Base-by-base conservation (phyloP, 2,329 filamentous ascomycete species). In the Mariannaea sp. region DNA sequence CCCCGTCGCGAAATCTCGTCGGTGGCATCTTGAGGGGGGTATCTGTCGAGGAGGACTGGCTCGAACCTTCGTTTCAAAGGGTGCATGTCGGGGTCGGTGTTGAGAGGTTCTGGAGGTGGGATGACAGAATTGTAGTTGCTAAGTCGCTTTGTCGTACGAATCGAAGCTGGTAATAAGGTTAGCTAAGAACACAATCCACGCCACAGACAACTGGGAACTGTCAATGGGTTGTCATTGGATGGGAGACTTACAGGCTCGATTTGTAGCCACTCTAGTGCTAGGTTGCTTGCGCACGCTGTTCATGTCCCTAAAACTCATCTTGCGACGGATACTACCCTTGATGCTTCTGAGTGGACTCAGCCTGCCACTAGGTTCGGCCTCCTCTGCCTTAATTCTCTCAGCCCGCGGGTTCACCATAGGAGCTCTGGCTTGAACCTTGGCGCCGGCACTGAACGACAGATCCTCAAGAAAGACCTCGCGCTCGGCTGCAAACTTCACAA, bases 61-160 rank as follows among this genome's bases (percentile, higher is more conserved):
- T 99, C 94, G 70, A 97, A 97, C 53, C 90, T 87, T 58, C 93
- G 85, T 75, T 94, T 93, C 55, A 99, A 79, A 19, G 94, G 94
- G 72, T 99, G 94, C 91, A 97, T 97, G 60, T 95, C 86, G 14
- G 92, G 91, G 54, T 93, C 89, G 45, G 87, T 84, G 52, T 95
- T 90, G 59, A 97, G 84, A 8, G 93, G 93, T 71, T 97, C 91
- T 10, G 94, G 94, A 2, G 86, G 86, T 12, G 94, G 94, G 48
- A 99, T 97, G 46, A 99, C 94, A 1, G 94, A 97, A 71, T 97
- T 97, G 74, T 99, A 99, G 70, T 96, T 96, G 73, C 93, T 97
- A 61, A 97, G 77, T 65, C 94, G 85, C 74, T 86, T 94, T 30
- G 92, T 87, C 5, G 92, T 96, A 64, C 92, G 87, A 58, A 85